These are phyloP conservation scores for Colletotrichum eleusines DNA, from an alignment of 2,329 filamentous ascomycete genomes.

Conservation along the genomic window DNA sequence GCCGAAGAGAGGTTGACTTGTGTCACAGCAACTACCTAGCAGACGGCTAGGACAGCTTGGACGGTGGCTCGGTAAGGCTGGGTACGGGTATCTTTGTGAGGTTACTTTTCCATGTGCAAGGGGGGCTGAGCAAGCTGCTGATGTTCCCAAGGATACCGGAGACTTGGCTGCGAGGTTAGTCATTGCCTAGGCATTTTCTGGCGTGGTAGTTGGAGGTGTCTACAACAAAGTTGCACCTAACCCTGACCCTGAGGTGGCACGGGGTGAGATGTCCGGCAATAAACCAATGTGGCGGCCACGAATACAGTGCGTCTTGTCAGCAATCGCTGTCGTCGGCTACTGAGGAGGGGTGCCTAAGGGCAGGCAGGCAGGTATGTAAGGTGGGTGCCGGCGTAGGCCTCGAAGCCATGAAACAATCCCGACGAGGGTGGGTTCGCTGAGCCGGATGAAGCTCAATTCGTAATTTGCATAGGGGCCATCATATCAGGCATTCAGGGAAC, in stretches of 20 bases:
- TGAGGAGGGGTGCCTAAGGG: neutral
- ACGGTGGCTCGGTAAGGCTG: slow-evolving; percentile 8
- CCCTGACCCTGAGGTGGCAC: neutral
- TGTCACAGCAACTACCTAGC: slow-evolving; percentile 1
- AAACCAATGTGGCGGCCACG: neutral
- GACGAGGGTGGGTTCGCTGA: neutral
- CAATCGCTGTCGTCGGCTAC: neutral
- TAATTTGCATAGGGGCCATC: no score
- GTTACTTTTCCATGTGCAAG: neutral
- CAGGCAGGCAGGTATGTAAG: no score
- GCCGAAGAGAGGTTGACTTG: neutral
- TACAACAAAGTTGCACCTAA: neutral
- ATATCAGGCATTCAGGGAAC: no score
- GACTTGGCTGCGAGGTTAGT: neutral
- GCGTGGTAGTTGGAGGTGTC: neutral
- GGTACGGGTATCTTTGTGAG: slow-evolving; percentile 27
- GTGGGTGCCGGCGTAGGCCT: neutral
- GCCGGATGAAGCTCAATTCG: neutral
- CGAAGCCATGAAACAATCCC: neutral
- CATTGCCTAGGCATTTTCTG: neutral
- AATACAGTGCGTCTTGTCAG: neutral
- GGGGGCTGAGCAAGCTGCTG: neutral
- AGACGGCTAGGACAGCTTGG: slow-evolving; percentile 20
- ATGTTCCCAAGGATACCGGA: slow-evolving; percentile 7
- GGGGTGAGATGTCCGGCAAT: neutral